Base-by-base conservation (phyloP, 352 stramenopile genomes). In the Phytophthora colocasiae region DNA sequence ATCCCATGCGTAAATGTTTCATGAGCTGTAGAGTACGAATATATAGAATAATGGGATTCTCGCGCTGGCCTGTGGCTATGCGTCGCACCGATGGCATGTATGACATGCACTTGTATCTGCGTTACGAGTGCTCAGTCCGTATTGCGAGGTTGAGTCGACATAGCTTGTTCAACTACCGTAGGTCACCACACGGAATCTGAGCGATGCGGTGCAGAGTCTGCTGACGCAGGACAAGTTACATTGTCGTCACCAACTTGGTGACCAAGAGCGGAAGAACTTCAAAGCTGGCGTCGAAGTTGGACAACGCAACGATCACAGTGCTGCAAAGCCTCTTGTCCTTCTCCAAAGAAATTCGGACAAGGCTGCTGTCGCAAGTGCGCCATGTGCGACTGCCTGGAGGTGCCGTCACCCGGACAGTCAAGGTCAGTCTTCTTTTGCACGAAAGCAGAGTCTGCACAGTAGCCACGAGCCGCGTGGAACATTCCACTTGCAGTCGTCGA, bases 21-120 rank as follows among this genome's bases (percentile, higher is more conserved):
- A 49, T 58, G 52, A 73, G 51, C 29, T 73, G 65, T 73, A 73
- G 59, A 73, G 38, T 74, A 74, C 53, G 46, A 70, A 66, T 59
- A 67, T 69, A 48, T 74, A 70, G 48, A 70, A 54, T 40, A 61
- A 70, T 74, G 66, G 53, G 59, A 73, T 15, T 27, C 43, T 58
- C 50, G 41, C 48, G 41, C 43, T 66, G 47, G 43, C 43, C 27
- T 31, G 34, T 67, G 50, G 43, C 22, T 36, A 44, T 62, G 64
- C 50, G 31, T 54, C 44, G 38, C 43, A 39, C 26, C 34, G 36
- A 44, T 49, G 32, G 36, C 58, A 54, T 66, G 38, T 27, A 36
- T 51, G 19, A 22, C 43, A 46, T 49, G 38, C 26, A 4, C 14
- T 54, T 65, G 57, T n/a, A 19, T 38, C 32, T 29, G 19, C n/a